phyloP scores from a whole-genome alignment of 768 basidiomycete genomes.

The Pisolithus sp. region DNA sequence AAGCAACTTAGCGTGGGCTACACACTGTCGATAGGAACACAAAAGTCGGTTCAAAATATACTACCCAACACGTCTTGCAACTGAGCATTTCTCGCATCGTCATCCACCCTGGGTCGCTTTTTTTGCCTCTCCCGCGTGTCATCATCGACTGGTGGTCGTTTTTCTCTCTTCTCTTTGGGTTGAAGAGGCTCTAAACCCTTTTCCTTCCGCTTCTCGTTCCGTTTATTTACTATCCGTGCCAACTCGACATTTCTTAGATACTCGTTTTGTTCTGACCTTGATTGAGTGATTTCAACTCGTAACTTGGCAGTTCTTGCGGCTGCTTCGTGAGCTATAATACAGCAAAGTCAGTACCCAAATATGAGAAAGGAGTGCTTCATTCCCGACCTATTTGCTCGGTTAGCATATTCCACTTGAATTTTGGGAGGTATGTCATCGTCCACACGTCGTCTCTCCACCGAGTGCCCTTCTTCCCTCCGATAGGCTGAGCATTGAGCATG shows the following conservation, averaged over 20 bases:
- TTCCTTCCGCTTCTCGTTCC: constrained; percentile 59
- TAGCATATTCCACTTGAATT: constrained; percentile 98
- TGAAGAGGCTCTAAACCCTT: constrained; percentile 45
- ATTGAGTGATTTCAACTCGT: constrained; percentile 88
- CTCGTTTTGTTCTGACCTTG: constrained; percentile 81
- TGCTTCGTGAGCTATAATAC: constrained; percentile 78
- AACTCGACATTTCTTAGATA: constrained; percentile 94
- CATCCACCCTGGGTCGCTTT: constrained; percentile 3
- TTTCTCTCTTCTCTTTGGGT: constrained; percentile 14
- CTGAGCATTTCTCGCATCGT: constrained; percentile 9
- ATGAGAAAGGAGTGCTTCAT: constrained; percentile 28
- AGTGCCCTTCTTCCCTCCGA: constrained; percentile 87
- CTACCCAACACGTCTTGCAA: constrained; percentile 43
- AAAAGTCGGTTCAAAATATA: constrained; percentile 37
- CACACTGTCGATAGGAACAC: too few species aligned
- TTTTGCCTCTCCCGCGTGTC: constrained; percentile 10
- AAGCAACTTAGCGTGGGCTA: too few species aligned
- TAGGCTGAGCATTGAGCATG: constrained; percentile 93
- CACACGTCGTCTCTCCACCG: constrained; percentile 96
- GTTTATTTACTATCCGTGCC: constrained; percentile 78
- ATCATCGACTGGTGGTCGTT: constrained; percentile 9
- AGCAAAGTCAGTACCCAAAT: constrained; percentile 5
- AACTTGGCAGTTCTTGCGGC: constrained; percentile 82
- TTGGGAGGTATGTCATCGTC: constrained; percentile 99
- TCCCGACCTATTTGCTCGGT: constrained; percentile 88